phyloP scores from a whole-genome alignment of 1,284 basidiomycete genomes.

The Bjerkandera adusta region DNA sequence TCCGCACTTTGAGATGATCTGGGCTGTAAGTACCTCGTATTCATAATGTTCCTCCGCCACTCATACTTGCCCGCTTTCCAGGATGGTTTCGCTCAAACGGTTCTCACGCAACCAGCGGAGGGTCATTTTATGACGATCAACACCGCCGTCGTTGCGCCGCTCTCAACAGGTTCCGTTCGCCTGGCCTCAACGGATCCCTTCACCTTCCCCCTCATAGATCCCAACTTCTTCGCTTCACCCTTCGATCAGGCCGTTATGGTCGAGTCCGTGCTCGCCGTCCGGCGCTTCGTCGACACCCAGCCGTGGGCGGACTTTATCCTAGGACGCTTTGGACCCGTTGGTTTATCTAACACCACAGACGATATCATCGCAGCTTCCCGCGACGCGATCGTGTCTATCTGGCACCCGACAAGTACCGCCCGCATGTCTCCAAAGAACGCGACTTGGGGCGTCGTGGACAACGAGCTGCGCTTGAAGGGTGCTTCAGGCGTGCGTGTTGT shows the following conservation, averaged over 20 bases:
- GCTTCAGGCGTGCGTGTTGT: slow-evolving; percentile 2
- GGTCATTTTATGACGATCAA: slow-evolving; percentile 10
- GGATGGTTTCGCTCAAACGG: not conserved
- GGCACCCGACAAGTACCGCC: not conserved
- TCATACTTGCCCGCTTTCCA: not conserved
- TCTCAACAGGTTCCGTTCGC: slow-evolving; percentile 17
- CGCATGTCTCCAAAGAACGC: not conserved
- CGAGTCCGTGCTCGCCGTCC: slow-evolving; percentile 15
- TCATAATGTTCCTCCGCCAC: too few relatives aligned
- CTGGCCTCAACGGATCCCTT: slow-evolving; percentile 21
- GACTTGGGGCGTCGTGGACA: not conserved
- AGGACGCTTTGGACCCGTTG: slow-evolving; percentile 8
- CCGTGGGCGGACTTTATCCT: slow-evolving; percentile 35
- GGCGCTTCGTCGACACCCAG: slow-evolving; percentile 25
- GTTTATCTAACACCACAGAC: slow-evolving; percentile 24
- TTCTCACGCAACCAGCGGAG: not conserved
- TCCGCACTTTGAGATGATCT: slow-evolving; percentile 31
- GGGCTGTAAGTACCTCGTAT: slow-evolving; percentile 21
- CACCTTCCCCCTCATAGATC: slow-evolving; percentile 12
- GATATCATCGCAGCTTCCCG: slow-evolving; percentile 28
- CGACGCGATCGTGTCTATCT: slow-evolving; percentile 26
- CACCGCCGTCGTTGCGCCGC: slow-evolving; percentile 10
- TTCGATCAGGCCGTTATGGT: slow-evolving; percentile 22
- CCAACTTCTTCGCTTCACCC: slow-evolving; percentile 10
- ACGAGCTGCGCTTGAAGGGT: slow-evolving; percentile 1